These are phyloP conservation scores for Pseudotsuga menziesii DNA, from an alignment of 75 land plant species.

Conservation along the genomic window DNA sequence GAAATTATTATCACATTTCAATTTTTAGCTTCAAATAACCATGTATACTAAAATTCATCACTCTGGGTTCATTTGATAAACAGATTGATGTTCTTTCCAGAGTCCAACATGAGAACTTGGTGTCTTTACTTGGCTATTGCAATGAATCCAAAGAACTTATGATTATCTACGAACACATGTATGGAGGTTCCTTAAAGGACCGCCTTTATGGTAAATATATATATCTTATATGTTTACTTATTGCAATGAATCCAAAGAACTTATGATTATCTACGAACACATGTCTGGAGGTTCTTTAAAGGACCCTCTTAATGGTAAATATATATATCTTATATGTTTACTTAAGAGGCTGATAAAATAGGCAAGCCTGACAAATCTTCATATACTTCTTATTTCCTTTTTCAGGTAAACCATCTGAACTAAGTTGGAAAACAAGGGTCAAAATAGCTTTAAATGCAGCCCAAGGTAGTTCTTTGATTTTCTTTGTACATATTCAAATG, in stretches of 20 bases:
- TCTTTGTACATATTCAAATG: too few relatives aligned
- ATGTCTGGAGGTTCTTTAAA: too few relatives aligned
- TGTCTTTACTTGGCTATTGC: slow-evolving; percentile 33
- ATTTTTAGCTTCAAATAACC: not conserved
- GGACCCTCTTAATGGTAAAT: too few relatives aligned
- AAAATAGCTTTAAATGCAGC: not conserved
- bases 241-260: too few relatives aligned
- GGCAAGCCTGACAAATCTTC: too few relatives aligned
- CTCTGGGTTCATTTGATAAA: not conserved
- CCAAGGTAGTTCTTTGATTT: too few relatives aligned
- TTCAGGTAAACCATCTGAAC: too few relatives aligned
- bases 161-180: slow-evolving; percentile 36
- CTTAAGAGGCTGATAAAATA: not conserved
- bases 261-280: too few relatives aligned
- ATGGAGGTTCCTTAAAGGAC: slow-evolving; percentile 17
- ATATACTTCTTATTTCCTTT: too few relatives aligned
- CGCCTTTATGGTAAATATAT: slow-evolving; percentile 44
- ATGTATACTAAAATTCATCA: not conserved
- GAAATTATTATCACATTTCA: not conserved
- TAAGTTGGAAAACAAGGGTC: not conserved
- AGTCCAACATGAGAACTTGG: slow-evolving; percentile 27
- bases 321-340: too few relatives aligned
- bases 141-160: slow-evolving; percentile 19
- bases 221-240: too few relatives aligned
- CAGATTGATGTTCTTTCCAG: slow-evolving; percentile 10